Evolutionary conservation across 139 green algal genomes (phyloP).

Genomic region (Zygnema circumcarinatum): DNA sequence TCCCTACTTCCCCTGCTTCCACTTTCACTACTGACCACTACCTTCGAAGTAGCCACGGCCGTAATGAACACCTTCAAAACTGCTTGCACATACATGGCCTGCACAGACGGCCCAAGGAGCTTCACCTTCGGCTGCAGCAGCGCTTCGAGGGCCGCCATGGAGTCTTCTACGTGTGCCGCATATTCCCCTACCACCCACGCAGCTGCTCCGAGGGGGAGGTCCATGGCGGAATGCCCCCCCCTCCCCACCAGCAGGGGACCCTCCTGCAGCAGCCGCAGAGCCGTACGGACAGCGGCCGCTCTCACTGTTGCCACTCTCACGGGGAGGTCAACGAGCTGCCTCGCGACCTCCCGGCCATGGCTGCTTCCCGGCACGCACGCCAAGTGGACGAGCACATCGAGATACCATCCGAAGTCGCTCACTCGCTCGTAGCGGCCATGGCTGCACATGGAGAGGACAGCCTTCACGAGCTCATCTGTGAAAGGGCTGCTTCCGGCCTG

Average conservation of each 20-base stretch:
- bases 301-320: slow-evolving; percentile 46
- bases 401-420: slow-evolving; percentile 63
- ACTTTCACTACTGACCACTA: slow-evolving; percentile 5
- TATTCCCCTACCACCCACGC: slow-evolving; percentile 66
- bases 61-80: slow-evolving; percentile 50
- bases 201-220: slow-evolving; percentile 44
- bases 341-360: slow-evolving; percentile 52
- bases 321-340: slow-evolving; percentile 63
- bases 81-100: slow-evolving; percentile 58
- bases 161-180: slow-evolving; percentile 9
- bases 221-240: neutral
- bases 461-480: slow-evolving; percentile 36
- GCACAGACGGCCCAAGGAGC: slow-evolving; percentile 25
- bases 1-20: neutral
- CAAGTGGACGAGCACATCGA: slow-evolving; percentile 61
- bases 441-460: slow-evolving; percentile 59
- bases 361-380: neutral
- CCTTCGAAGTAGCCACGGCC: neutral
- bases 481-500: slow-evolving; percentile 1
- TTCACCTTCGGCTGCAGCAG: slow-evolving; percentile 54
- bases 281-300: slow-evolving; percentile 38
- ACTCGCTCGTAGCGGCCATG: slow-evolving; percentile 60
- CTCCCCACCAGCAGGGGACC: slow-evolving; percentile 7
- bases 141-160: slow-evolving; percentile 19
- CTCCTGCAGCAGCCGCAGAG: slow-evolving; percentile 31